Percentiles rank a stretch among this genome's conserved stretches.
phyloP scores from a whole-genome alignment of 1,284 basidiomycete species.

The Phylloboletellus chloephorus region DNA sequence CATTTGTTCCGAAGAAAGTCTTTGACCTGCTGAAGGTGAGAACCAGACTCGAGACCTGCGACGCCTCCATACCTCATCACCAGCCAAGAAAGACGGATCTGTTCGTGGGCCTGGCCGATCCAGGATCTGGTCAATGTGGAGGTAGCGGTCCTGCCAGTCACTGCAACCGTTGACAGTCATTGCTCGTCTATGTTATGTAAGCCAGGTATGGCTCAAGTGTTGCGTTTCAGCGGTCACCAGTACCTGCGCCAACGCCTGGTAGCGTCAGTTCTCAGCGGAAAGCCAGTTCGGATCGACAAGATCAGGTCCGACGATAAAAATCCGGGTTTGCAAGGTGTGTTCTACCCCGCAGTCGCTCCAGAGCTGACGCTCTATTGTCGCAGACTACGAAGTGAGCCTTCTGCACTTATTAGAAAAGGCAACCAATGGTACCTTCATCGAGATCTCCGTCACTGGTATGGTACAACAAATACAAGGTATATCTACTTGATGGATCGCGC shows the following conservation, averaged over 20 bases:
- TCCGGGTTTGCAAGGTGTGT: slow-evolving; percentile 82
- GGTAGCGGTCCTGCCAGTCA: slow-evolving; percentile 75
- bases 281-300: slow-evolving; percentile 80
- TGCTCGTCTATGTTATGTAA: slow-evolving; percentile 27
- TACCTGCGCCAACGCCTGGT: slow-evolving; percentile 84
- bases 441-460: slow-evolving; percentile 92
- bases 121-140: slow-evolving; percentile 77
- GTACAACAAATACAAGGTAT: neutral
- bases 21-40: slow-evolving; percentile 61
- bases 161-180: too few relatives aligned
- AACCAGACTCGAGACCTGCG: slow-evolving; percentile 5
- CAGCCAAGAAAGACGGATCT: slow-evolving; percentile 67
- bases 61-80: slow-evolving; percentile 54
- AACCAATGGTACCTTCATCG: slow-evolving; percentile 93
- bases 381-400: slow-evolving; percentile 92
- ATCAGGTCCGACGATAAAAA: slow-evolving; percentile 92
- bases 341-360: neutral
- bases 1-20: slow-evolving; percentile 77
- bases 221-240: slow-evolving; percentile 75
- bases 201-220: slow-evolving; percentile 39
- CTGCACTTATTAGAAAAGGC: slow-evolving; percentile 86
- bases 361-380: slow-evolving; percentile 4
- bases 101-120: slow-evolving; percentile 79
- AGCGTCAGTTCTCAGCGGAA: slow-evolving; percentile 84
- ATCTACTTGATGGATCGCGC: slow-evolving; percentile 4